Conservation (phyloP, 75 land plant species). For the Cupressus sempervirens region DNA sequence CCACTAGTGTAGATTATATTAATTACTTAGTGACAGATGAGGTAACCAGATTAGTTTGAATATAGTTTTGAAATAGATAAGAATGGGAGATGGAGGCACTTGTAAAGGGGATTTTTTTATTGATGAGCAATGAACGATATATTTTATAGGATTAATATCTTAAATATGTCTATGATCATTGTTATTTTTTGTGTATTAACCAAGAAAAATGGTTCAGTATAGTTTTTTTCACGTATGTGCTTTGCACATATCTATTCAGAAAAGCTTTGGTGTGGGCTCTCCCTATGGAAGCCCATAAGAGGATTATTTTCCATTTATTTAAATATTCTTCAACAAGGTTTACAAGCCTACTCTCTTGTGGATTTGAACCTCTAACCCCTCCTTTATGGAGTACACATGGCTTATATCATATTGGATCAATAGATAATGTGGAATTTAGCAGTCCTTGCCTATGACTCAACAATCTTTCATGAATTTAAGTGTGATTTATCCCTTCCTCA, state of each 20-base stretch:
- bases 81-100: neutral
- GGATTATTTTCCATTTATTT: no score
- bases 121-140: neutral
- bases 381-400: no score
- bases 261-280: slow-evolving; percentile 31
- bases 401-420: no score
- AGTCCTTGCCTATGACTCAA: no score
- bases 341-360: no score
- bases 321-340: no score
- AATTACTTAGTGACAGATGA: slow-evolving; percentile 98
- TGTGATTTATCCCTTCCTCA: no score
- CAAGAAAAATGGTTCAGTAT: slow-evolving; percentile 15
- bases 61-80: neutral
- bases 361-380: no score
- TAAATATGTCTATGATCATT: neutral
- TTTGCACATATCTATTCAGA: slow-evolving; percentile 92
- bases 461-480: no score
- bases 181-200: neutral
- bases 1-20: slow-evolving; percentile 93
- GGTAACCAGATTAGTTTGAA: slow-evolving; percentile 33
- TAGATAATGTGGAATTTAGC: no score
- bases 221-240: slow-evolving; percentile 86
- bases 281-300: no score
- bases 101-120: neutral
- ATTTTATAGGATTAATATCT: neutral